Conservation (phyloP, 176 grass and related monocot genomes). For the Ananas comosus region DNA sequence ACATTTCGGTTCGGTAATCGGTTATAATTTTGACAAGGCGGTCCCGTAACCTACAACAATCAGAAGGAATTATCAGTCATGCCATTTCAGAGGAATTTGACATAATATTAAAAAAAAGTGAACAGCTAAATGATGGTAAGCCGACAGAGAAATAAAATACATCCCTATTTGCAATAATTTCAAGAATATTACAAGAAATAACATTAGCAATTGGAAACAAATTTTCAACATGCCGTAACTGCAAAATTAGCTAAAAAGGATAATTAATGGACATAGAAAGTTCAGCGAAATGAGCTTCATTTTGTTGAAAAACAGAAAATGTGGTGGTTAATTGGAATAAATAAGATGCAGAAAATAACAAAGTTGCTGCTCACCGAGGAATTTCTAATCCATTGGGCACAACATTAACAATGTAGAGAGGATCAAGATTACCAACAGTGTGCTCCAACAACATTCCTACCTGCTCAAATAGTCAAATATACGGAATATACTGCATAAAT, state of each 20-base stretch:
- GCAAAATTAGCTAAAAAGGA: no score
- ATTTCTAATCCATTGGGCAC: conserved; percentile 98
- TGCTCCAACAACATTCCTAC: conserved; percentile 96
- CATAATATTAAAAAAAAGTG: background rate
- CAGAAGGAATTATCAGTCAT: background rate
- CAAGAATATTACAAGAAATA: background rate
- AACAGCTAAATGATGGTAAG: background rate
- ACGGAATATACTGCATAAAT: background rate
- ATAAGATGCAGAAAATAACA: background rate
- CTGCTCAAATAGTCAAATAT: conserved; percentile 33
- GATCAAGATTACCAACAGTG: conserved; percentile 95
- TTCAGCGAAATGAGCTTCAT: no score
- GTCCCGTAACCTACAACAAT: conserved; percentile 65
- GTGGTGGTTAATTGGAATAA: background rate
- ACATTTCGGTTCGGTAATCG: conserved; percentile 95
- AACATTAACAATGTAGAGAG: conserved; percentile 88
- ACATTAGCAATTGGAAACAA: background rate
- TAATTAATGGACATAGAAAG: no score
- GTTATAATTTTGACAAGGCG: conserved; percentile 95
- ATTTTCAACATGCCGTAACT: background rate
- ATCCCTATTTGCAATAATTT: background rate
- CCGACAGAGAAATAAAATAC: background rate
- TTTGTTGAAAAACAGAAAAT: background rate
- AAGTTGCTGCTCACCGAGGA: conserved; percentile 39
- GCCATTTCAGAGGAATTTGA: background rate